A percentile compares a stretch with the other conserved stretches of the same genome.
Evolutionary conservation across 352 stramenopile genomes (phyloP).

Genomic region (Phytopythium aichiense): DNA sequence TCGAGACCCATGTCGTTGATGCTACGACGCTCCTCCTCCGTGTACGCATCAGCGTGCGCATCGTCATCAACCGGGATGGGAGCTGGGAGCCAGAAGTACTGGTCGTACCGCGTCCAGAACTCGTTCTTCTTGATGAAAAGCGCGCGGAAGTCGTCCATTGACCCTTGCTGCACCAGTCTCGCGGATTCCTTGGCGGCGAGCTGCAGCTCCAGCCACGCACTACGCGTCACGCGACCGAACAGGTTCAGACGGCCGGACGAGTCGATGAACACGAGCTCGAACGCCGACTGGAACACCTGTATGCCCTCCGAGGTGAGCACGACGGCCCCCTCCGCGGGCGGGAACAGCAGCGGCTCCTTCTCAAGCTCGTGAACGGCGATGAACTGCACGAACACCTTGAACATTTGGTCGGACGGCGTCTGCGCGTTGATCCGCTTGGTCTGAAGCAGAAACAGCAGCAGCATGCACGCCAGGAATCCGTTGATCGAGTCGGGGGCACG

Average conservation of each 20-base stretch:
- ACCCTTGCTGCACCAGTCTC: constrained; percentile 53
- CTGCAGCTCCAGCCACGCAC: constrained; percentile 71
- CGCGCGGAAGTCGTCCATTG: constrained; percentile 69
- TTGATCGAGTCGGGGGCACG: constrained; percentile 73
- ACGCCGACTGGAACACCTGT: constrained; percentile 57
- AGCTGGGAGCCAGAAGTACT: constrained; percentile 81
- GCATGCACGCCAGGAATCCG: constrained; percentile 78
- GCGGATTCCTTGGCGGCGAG: constrained; percentile 56
- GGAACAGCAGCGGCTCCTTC: constrained; percentile 63
- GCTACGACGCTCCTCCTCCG: constrained; percentile 51
- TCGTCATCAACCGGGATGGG: constrained; percentile 39
- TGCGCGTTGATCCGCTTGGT: constrained; percentile 66
- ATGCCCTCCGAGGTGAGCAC: constrained; percentile 64
- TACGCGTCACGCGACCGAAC: constrained; percentile 56
- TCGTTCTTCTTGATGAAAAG: constrained; percentile 81
- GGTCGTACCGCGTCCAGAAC: constrained; percentile 84
- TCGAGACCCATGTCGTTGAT: constrained; percentile 80
- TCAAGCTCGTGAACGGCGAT: constrained; percentile 63
- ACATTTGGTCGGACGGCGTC: constrained; percentile 80
- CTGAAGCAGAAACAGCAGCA: constrained; percentile 81
- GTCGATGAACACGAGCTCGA: constrained; percentile 76
- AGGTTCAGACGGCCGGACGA: constrained; percentile 73
- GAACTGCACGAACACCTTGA: constrained; percentile 85
- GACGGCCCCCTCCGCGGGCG: constrained; percentile 46
- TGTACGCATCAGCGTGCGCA: constrained; percentile 56